A percentile compares a stretch with the other conserved stretches of the same genome.
These are phyloP conservation scores for Colletotrichum orchidophilum DNA, from an alignment of 2,329 filamentous ascomycete genomes.

Conservation along the genomic window DNA sequence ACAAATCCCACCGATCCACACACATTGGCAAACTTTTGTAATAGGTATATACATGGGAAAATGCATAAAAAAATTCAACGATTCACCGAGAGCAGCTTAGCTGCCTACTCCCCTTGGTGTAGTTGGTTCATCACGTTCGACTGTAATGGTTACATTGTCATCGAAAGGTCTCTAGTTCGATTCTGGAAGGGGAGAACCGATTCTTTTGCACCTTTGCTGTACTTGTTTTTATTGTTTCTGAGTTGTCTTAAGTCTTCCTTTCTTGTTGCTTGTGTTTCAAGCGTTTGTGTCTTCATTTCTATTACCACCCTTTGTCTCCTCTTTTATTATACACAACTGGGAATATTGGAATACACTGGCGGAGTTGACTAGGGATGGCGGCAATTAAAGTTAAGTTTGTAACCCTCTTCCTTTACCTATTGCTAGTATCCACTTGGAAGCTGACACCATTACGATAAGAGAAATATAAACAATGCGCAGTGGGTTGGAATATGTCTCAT, in stretches of 20 bases:
- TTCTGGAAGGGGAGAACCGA: conserved; percentile 10
- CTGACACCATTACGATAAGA: too few relatives aligned
- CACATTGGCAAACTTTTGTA: accelerated
- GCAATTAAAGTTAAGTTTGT: too few relatives aligned
- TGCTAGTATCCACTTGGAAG: too few relatives aligned
- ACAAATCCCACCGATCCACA: too few relatives aligned
- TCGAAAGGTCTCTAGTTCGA: conserved; percentile 28
- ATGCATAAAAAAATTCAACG: accelerated
- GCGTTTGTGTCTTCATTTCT: too few relatives aligned
- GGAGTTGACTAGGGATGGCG: neutral
- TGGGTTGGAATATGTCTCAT: too few relatives aligned
- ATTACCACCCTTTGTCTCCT: neutral
- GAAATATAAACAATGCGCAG: too few relatives aligned
- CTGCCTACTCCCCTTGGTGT: conserved; percentile 14
- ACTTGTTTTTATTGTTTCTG: accelerated
- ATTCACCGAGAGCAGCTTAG: conserved; percentile 2
- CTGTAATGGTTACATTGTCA: conserved; percentile 27
- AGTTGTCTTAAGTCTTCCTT: too few relatives aligned
- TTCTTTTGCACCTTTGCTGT: neutral
- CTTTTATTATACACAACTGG: neutral
- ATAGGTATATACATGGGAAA: neutral
- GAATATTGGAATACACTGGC: neutral
- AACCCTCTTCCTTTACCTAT: too few relatives aligned
- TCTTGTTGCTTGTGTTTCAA: neutral
- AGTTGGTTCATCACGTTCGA: conserved; percentile 30